Percentiles rank a stretch among this genome's conserved stretches.
Conservation (phyloP, 148 eudicot genomes). For the Rhododendron mucronatum region DNA sequence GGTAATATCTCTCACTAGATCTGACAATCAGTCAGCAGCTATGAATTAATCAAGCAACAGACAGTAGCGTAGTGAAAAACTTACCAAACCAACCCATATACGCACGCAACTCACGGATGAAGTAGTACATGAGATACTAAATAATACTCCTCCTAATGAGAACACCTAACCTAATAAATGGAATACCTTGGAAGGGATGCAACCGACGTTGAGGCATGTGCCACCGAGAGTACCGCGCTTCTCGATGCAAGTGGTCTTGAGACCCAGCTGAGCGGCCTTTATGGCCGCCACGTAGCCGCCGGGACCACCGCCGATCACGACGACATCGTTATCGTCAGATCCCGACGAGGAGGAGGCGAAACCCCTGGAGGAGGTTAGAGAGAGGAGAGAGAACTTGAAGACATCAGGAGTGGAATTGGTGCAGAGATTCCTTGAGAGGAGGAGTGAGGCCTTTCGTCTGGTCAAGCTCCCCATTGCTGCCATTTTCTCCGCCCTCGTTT, state of each 20-base stretch:
- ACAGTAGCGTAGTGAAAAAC: background rate
- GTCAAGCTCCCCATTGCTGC: slow-evolving; percentile 80
- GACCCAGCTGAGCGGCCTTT: slow-evolving; percentile 91
- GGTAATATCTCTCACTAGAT: background rate
- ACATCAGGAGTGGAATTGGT: slow-evolving; percentile 13
- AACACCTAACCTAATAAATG: background rate
- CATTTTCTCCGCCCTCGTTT: slow-evolving; percentile 25
- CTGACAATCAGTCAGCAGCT: background rate
- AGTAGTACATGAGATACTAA: background rate
- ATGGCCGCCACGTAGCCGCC: slow-evolving; percentile 96
- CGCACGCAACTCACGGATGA: background rate
- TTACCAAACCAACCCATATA: background rate
- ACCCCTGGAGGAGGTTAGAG: slow-evolving; percentile 42
- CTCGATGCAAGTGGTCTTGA: slow-evolving; percentile 92
- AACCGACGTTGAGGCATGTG: slow-evolving; percentile 93
- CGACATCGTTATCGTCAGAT: slow-evolving; percentile 89
- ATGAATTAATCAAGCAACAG: background rate
- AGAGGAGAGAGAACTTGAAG: slow-evolving; percentile 34
- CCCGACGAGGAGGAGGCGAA: slow-evolving; percentile 52
- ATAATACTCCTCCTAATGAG: background rate
- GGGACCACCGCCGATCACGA: slow-evolving; percentile 88
- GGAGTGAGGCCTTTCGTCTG: slow-evolving; percentile 42
- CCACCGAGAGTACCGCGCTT: slow-evolving; percentile 91
- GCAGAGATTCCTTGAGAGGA: slow-evolving; percentile 20
- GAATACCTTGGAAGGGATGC: slow-evolving; percentile 87